Evolutionary conservation across 2,329 filamentous ascomycete species (phyloP).

Genomic region (Bipolaris oryzae): DNA sequence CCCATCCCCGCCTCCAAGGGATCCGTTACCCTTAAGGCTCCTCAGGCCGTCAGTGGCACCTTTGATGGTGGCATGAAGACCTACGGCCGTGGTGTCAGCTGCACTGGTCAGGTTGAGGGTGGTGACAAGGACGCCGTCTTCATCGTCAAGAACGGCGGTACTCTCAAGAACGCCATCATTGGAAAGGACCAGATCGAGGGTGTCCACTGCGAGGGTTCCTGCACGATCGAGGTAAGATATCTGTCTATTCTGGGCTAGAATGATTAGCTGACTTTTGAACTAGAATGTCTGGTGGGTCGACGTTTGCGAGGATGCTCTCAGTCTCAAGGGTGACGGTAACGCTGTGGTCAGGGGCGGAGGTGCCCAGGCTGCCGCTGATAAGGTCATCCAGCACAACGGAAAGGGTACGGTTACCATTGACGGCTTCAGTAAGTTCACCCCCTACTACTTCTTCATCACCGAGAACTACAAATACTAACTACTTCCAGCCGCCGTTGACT

Average conservation of each 20-base stretch:
- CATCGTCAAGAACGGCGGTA: constrained; percentile 58
- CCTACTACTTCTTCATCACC: constrained; percentile 45
- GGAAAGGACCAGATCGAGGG: constrained; percentile 55
- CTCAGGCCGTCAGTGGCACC: constrained; percentile 31
- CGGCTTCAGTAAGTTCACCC: constrained; percentile 34
- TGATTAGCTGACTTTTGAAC: constrained; percentile 36
- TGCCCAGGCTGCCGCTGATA: constrained; percentile 48
- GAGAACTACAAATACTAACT: constrained; percentile 43
- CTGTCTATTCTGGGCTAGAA: neutral
- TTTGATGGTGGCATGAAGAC: constrained; percentile 46
- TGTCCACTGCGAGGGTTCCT: constrained; percentile 48
- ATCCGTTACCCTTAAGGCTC: constrained; percentile 34
- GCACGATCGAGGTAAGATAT: constrained; percentile 48
- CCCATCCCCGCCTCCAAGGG: constrained; percentile 43
- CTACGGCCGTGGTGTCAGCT: constrained; percentile 45
- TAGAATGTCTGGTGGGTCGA: constrained; percentile 52
- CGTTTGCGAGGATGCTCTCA: constrained; percentile 51
- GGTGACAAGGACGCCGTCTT: constrained; percentile 58
- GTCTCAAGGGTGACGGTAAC: constrained; percentile 47
- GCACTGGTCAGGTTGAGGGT: constrained; percentile 54
- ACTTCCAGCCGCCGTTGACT: constrained; percentile 36
- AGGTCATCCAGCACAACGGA: constrained; percentile 54
- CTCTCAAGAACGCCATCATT: constrained; percentile 62
- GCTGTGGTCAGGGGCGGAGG: constrained; percentile 51
- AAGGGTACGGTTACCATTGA: constrained; percentile 49